Evolutionary conservation across 495 filamentous ascomycete genomes (phyloP).

Genomic region (Hypoxylon trugodes): DNA sequence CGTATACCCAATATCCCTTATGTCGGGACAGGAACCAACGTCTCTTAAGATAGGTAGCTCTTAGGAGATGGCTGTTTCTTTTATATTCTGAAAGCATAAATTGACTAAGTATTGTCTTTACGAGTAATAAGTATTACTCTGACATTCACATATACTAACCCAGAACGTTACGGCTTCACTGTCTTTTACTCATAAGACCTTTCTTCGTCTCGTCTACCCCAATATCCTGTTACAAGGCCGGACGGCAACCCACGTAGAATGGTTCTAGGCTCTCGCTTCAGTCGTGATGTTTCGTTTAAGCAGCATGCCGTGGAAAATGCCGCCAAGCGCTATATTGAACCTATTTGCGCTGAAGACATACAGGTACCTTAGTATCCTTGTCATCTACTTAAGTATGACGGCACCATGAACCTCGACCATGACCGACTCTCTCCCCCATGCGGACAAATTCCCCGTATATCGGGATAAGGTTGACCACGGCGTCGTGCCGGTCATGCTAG

Average conservation of each 20-base stretch:
- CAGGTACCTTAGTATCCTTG: background rate
- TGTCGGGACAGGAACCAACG: too few species aligned
- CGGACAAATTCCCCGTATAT: background rate
- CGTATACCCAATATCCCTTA: too few species aligned
- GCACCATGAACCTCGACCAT: slow-evolving; percentile 9
- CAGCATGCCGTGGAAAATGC: background rate
- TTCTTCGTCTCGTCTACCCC: slow-evolving; percentile 6
- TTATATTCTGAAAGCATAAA: too few species aligned
- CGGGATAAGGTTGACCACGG: slow-evolving; percentile 11
- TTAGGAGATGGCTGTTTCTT: too few species aligned
- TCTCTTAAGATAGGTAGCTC: too few species aligned
- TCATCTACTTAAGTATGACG: slow-evolving; percentile 22
- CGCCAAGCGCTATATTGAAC: background rate
- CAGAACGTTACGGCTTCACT: too few species aligned
- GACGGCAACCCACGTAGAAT: background rate
- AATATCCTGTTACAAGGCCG: slow-evolving; percentile 1
- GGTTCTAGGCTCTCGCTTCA: background rate
- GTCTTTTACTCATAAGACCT: background rate
- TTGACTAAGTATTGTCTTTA: too few species aligned
- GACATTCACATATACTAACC: too few species aligned
- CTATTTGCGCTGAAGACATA: background rate
- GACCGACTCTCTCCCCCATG: background rate
- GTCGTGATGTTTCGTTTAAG: background rate
- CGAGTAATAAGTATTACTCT: too few species aligned
- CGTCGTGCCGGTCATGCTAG: background rate